Evolutionary conservation across 164 flowering plant genomes (phyloP).

Genomic region (Brasenia schreberi): DNA sequence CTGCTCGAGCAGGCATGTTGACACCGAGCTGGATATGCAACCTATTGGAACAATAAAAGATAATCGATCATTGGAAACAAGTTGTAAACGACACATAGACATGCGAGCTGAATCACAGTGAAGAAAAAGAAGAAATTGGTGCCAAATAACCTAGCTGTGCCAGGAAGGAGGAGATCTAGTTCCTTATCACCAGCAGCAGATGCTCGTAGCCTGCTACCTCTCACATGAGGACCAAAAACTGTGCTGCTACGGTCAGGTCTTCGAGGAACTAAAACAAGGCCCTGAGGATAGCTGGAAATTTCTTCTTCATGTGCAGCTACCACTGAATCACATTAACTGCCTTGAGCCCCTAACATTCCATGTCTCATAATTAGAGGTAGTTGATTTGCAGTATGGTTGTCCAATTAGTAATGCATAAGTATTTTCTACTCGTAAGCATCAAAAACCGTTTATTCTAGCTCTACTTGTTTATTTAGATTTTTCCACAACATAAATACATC

Average conservation of each 20-base stretch:
- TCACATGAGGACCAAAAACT: constrained; percentile 71
- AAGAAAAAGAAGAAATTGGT: not conserved
- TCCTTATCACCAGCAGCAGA: constrained; percentile 56
- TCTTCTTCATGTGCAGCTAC: constrained; percentile 15
- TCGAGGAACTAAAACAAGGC: constrained; percentile 65
- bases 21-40: constrained; percentile 80
- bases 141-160: constrained; percentile 58
- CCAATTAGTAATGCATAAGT: too few species aligned
- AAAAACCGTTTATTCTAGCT: too few species aligned
- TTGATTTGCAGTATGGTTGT: too few species aligned
- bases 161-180: constrained; percentile 86
- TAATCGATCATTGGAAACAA: not conserved
- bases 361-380: too few species aligned
- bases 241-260: constrained; percentile 61
- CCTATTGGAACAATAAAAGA: constrained; percentile 21
- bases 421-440: too few species aligned
- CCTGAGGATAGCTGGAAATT: constrained; percentile 37
- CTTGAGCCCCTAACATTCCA: too few species aligned
- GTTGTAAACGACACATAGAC: not conserved
- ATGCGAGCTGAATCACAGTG: not conserved
- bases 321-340: not conserved
- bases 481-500: too few species aligned
- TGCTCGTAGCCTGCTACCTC: constrained; percentile 71
- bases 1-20: constrained; percentile 95
- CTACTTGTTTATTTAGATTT: too few species aligned